Percentiles rank a stretch among this genome's conserved stretches.
Evolutionary conservation across 306 rosid species (phyloP).

Genomic region (Ochetophila trinervis): DNA sequence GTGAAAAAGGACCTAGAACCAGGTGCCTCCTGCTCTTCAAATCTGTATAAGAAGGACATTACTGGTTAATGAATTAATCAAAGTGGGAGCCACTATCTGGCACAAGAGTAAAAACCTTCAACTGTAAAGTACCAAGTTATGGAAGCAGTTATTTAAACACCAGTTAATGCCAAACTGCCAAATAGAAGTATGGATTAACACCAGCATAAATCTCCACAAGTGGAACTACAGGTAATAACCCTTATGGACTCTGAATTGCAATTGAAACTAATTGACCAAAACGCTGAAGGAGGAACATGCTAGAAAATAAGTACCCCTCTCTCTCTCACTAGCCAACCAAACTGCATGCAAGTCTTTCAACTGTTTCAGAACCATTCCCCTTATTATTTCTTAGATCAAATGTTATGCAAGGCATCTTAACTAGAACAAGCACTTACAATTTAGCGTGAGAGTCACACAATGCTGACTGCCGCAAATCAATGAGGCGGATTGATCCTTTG

Average conservation of each 20-base stretch:
- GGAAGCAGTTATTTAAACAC: too few species aligned
- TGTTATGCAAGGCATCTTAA: neutral
- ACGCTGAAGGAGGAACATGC: neutral
- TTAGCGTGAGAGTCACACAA: constrained; percentile 93
- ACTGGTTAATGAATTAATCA: constrained; percentile 18
- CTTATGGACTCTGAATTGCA: neutral
- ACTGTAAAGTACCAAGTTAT: neutral
- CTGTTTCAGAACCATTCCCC: neutral
- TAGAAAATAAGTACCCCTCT: neutral
- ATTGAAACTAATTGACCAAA: neutral
- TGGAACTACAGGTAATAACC: neutral
- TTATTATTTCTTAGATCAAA: neutral
- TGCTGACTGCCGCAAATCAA: constrained; percentile 98
- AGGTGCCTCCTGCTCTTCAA: constrained; percentile 94
- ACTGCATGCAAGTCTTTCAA: constrained; percentile 1
- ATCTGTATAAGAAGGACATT: constrained; percentile 46
- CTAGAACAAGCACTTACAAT: constrained; percentile 51
- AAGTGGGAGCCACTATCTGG: neutral
- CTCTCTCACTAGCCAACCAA: neutral
- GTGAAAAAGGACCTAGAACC: constrained; percentile 98
- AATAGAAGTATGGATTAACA: neutral
- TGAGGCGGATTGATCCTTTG: constrained; percentile 93
- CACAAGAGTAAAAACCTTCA: neutral
- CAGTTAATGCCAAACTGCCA: too few species aligned
- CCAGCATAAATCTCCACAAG: too few species aligned